Evolutionary conservation across 805 yeast species (phyloP), one percentile per base, ranked within the genome.

Genomic region (Ogataea ganodermae): DNA sequence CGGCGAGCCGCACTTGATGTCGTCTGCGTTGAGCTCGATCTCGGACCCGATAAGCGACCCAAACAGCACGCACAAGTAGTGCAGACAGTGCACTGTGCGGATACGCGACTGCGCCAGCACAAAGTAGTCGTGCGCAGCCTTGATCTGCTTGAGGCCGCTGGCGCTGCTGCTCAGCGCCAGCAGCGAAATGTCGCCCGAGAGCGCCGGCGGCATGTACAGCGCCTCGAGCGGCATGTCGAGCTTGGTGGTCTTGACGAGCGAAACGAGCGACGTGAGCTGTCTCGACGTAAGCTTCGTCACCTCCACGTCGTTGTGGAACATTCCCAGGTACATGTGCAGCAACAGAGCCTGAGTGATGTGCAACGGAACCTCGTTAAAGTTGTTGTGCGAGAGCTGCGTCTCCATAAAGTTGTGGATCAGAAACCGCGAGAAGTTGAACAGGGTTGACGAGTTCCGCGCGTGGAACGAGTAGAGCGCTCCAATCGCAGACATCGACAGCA

Each of bases 401-500:
- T 83, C 89, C 71, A 86, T 75, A 53, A 75, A 80, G 51, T 78
- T 78, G 60, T 85, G 89, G 46, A 86, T 79, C 53, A 84, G 79
- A 46, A 71, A 78, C 59, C 86, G 78, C 14, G 88, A 76, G 49
- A 86, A 75, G 59, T 84, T 84, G 63, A 84, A 85, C 48, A 86
- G 66, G 8, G 86, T 71, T 57, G 84, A 74, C 0, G 96, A 87
- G 60, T 87, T 87, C 30, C 83, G 69, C 26, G 89, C 86, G 59
- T 86, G 90, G 67, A 86, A 89, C 0, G 89, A 81, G 59, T 87
- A 89, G 18, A 91, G 73, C 0, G 97, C 96, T 35, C 98, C 98
- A 48, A 91, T 80, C 13, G 96, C 84, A 1, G 94, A 86, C 79
- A 90, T 86, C 2, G 95, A 81, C 45, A 90, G 70, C 5, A 89